A percentile compares a stretch with the other conserved stretches of the same genome.
phyloP scores from a whole-genome alignment of 352 stramenopile species.

The Blastocystis sp. region DNA sequence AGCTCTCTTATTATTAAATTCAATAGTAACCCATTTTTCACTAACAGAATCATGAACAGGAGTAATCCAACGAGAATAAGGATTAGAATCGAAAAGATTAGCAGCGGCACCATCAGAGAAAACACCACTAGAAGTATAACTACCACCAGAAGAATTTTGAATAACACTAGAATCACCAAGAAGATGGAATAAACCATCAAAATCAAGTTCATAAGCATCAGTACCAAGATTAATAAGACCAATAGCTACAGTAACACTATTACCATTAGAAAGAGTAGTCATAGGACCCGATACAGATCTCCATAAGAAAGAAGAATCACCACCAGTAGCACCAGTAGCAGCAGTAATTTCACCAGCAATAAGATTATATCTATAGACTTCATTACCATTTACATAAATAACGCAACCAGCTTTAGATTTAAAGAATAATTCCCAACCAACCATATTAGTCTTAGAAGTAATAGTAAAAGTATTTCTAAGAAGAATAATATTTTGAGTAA shows the following conservation, averaged over 20 bases:
- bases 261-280: neutral
- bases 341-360: constrained; percentile 1
- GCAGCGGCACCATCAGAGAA: neutral
- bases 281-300: neutral
- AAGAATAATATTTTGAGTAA: neutral
- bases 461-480: constrained; percentile 8
- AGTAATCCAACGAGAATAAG: neutral
- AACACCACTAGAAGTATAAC: too few relatives aligned
- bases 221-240: neutral
- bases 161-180: too few relatives aligned
- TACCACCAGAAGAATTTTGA: neutral
- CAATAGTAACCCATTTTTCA: neutral
- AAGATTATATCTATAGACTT: constrained; percentile 6
- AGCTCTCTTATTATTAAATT: neutral
- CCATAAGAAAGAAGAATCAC: neutral
- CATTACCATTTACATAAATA: constrained; percentile 12
- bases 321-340: neutral
- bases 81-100: constrained; percentile 7
- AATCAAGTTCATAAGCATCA: neutral
- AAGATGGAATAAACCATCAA: constrained; percentile 11
- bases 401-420: constrained; percentile 1
- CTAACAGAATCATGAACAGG: neutral
- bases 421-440: constrained; percentile 6
- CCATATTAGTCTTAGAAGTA: neutral
- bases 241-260: constrained; percentile 3